phyloP scores from a whole-genome alignment of 441 rosid genomes.

The Corymbia citriodora region DNA sequence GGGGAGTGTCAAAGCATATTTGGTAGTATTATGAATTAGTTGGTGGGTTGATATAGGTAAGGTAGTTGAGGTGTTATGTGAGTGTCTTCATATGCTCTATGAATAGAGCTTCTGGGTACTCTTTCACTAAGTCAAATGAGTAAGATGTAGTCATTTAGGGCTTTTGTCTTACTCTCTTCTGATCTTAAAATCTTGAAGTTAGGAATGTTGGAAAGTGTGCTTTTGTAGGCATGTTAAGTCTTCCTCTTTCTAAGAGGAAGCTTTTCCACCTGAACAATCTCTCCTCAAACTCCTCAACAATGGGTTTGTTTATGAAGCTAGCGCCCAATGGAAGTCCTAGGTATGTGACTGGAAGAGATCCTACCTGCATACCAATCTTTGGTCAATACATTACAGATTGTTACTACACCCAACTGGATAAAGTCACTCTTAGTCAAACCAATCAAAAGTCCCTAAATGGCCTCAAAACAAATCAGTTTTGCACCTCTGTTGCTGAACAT shows the following conservation, averaged over 20 bases:
- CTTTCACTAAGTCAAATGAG: not conserved
- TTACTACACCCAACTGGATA: not conserved
- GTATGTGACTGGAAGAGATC: not conserved
- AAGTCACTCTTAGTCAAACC: not conserved
- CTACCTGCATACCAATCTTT: not conserved
- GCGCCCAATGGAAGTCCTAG: not conserved
- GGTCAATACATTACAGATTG: not conserved
- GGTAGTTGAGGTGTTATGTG: not conserved
- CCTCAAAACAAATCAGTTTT: not conserved
- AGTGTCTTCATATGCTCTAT: not conserved
- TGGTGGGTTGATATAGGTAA: not conserved
- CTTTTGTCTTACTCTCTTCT: not conserved
- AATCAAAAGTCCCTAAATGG: not conserved
- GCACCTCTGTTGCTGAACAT: not conserved
- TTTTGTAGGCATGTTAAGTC: not conserved
- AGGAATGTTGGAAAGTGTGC: not conserved
- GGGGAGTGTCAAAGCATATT: not conserved
- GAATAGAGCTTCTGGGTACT: not conserved
- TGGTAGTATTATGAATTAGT: not conserved
- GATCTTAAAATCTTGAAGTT: not conserved
- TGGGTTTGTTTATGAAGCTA: not conserved
- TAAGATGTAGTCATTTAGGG: not conserved
- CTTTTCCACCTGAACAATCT: not conserved
- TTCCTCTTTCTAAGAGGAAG: not conserved
- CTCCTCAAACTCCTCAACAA: not conserved